phyloP scores from a whole-genome alignment of 2,329 filamentous ascomycete genomes.

The Ceratocystis huliohia region DNA sequence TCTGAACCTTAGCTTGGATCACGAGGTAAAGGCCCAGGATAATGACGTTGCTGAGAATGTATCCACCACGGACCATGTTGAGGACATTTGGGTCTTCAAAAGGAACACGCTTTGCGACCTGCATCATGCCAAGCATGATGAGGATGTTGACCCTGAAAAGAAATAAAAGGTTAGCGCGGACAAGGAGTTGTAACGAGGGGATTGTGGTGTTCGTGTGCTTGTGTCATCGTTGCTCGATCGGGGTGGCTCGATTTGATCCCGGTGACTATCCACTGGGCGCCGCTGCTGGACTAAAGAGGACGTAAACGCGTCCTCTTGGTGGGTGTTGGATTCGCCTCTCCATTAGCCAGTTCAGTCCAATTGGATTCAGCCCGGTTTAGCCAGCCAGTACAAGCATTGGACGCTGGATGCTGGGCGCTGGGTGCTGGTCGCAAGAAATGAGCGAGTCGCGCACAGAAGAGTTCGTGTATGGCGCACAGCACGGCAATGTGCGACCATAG shows the following conservation, averaged over 20 bases:
- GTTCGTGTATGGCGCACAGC: neutral
- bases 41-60: conserved; percentile 57
- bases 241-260: neutral
- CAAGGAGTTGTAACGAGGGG: neutral
- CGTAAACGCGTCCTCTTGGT: neutral
- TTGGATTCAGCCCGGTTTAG: too few relatives aligned
- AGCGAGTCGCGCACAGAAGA: neutral
- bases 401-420: neutral
- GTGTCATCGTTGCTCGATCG: neutral
- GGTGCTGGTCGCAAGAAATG: neutral
- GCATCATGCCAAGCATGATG: conserved; percentile 97
- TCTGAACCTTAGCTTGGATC: conserved; percentile 73
- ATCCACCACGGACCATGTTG: conserved; percentile 43
- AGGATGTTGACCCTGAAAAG: conserved; percentile 66
- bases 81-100: conserved; percentile 67
- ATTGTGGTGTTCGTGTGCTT: neutral
- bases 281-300: neutral
- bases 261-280: neutral
- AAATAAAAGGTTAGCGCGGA: neutral
- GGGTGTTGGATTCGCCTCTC: too few relatives aligned
- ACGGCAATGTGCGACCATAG: neutral
- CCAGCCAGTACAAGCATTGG: neutral
- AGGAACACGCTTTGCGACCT: conserved; percentile 88
- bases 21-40: conserved; percentile 78
- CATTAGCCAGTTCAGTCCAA: too few relatives aligned